These are phyloP conservation scores for Bacidia rubella DNA, from an alignment of 495 filamentous ascomycete species.

Conservation along the genomic window DNA sequence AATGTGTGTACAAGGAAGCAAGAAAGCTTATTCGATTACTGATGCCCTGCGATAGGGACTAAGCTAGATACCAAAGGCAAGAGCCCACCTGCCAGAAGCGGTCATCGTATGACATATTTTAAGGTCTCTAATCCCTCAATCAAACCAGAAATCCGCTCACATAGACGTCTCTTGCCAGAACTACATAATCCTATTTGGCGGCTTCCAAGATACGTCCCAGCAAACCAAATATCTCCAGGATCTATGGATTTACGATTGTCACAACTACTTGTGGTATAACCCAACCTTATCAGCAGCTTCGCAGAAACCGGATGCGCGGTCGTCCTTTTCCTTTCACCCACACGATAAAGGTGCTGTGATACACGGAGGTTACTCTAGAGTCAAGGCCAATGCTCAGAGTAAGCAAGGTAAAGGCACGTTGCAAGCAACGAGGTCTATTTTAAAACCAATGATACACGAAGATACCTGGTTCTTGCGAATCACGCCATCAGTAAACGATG, in stretches of 20 bases:
- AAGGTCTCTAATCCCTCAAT: no score
- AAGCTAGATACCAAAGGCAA: constrained; percentile 79
- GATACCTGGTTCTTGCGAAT: constrained; percentile 90
- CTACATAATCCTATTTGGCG: constrained; percentile 62
- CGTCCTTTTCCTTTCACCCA: constrained; percentile 79
- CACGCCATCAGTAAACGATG: constrained; percentile 50
- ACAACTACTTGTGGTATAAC: constrained; percentile 63
- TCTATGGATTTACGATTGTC: constrained; percentile 55
- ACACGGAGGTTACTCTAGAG: constrained; percentile 85
- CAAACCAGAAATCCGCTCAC: no score
- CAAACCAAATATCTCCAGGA: constrained; percentile 77
- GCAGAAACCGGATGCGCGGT: constrained; percentile 77
- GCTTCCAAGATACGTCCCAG: constrained; percentile 91
- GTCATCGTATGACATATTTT: constrained; percentile 89
- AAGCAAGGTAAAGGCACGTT: constrained; percentile 51
- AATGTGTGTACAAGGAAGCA: constrained; percentile 32
- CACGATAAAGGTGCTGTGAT: constrained; percentile 80
- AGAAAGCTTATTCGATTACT: background rate
- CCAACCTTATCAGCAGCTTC: constrained; percentile 57
- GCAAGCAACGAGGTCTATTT: constrained; percentile 45
- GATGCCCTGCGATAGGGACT: constrained; percentile 34
- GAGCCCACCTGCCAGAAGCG: constrained; percentile 75
- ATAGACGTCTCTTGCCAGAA: constrained; percentile 26
- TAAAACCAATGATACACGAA: constrained; percentile 79
- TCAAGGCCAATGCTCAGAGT: constrained; percentile 47